Percentiles rank a stretch among this genome's conserved stretches.
Conservation (phyloP, 345 rosid genomes). For the Eucalyptus lansdowneana region DNA sequence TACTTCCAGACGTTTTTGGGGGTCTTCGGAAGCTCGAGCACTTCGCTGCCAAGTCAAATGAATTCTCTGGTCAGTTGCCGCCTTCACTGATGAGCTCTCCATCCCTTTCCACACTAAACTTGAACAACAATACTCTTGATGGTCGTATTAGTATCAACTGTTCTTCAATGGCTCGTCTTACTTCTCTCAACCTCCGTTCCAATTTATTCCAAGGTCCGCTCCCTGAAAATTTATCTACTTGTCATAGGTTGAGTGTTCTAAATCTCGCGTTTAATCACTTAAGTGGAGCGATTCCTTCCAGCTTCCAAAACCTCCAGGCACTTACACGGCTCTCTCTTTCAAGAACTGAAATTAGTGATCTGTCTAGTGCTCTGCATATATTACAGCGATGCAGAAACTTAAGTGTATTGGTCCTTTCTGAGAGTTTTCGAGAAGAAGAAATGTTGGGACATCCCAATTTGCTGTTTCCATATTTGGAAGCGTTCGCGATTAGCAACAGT, state of each 20-base stretch:
- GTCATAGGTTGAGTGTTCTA: background rate
- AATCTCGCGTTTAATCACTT: background rate
- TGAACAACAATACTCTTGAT: constrained; percentile 1
- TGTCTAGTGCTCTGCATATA: constrained; percentile 1
- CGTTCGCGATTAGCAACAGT: background rate
- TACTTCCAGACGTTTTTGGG: constrained; percentile 16
- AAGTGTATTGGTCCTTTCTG: background rate
- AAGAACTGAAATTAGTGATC: background rate
- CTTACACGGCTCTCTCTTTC: constrained; percentile 1
- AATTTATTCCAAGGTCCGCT: constrained; percentile 6
- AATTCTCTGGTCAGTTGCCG: constrained; percentile 11
- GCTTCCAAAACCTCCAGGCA: constrained; percentile 11
- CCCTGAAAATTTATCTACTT: constrained; percentile 3
- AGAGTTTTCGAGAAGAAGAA: background rate
- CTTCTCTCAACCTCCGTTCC: background rate
- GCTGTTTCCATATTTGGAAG: background rate
- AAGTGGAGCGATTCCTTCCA: background rate
- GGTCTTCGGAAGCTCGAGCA: constrained; percentile 1
- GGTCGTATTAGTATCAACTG: constrained; percentile 12
- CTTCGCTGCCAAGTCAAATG: constrained; percentile 4
- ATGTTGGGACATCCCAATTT: background rate
- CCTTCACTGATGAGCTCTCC: constrained; percentile 12
- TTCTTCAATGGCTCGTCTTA: constrained; percentile 9
- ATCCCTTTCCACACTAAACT: constrained; percentile 2
- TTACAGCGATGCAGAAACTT: constrained; percentile 11